Conservation (phyloP, 208 protist genomes). For the Porcisia hertigi region DNA sequence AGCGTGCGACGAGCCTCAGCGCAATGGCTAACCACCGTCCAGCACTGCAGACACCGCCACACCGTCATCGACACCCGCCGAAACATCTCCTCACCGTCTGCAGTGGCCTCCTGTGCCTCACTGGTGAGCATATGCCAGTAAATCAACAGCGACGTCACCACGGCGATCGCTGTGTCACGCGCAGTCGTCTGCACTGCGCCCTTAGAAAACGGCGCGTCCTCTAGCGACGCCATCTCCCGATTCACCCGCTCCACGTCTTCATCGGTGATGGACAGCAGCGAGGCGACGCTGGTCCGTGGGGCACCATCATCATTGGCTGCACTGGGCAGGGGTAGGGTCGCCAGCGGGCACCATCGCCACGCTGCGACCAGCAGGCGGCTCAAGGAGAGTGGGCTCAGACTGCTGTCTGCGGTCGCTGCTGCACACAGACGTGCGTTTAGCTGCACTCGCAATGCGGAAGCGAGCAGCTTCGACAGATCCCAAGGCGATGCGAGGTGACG, state of each 20-base stretch:
- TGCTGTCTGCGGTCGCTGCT: not conserved
- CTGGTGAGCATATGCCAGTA: slow-evolving; percentile 25
- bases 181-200: not conserved
- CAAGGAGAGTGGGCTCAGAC: slow-evolving; percentile 5
- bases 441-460: slow-evolving; percentile 23
- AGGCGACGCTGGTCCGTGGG: not conserved
- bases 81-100: not conserved
- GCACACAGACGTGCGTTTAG: slow-evolving; percentile 14
- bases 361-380: slow-evolving; percentile 2
- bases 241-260: not conserved
- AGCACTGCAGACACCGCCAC: slow-evolving; percentile 17
- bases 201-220: not conserved
- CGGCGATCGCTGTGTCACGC: slow-evolving; percentile 8
- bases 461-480: slow-evolving; percentile 35
- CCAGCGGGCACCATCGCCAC: slow-evolving; percentile 22
- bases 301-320: not conserved
- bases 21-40: not conserved
- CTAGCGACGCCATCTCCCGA: not conserved
- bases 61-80: slow-evolving; percentile 7
- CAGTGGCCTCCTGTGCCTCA: not conserved
- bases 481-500: slow-evolving; percentile 21
- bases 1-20: not conserved
- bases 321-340: slow-evolving; percentile 10
- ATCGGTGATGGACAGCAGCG: slow-evolving; percentile 6
- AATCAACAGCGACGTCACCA: slow-evolving; percentile 25